Evolutionary conservation across 2,329 filamentous ascomycete genomes (phyloP), one percentile per base, ranked within the genome.

Genomic region (Shiraia bambusicola): DNA sequence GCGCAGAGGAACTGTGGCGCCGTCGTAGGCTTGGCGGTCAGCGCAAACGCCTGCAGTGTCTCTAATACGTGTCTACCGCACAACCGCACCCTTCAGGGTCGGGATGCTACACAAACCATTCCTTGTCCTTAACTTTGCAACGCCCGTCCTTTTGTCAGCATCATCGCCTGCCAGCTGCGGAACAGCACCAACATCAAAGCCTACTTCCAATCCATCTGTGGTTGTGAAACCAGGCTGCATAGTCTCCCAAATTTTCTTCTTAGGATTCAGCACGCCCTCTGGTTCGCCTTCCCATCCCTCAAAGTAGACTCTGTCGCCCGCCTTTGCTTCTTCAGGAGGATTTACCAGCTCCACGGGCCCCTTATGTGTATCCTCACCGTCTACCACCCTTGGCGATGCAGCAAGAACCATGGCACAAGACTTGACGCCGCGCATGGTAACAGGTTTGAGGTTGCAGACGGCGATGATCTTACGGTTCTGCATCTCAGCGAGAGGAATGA

Each of bases 171-270:
- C 83, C 45, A 92, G 75, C 70, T 86, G 82, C 71, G 88, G 85
- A 26, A 95, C 88, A 32, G 76, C 83, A 31, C 73, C 78, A 3
- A 87, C 87, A 61, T 97, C 87, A 66, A 97, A 98, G 0, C 80
- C 90, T 26, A 95, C 92, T 71, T 91, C 87, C 37, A 92, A 76
- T 33, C 70, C 72, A 6, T 86, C 85, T 1, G 86, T 95, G 6
- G 92, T 98, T 22, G 88, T 95, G 74, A 97, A 97, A 0, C 92
- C 93, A 1, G 91, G 90, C 78, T 97, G 92, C 73, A 95, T 88
- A 8, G 80, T 88, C 78, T 98, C 93, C 91, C 92, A 97, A 48
- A 97, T 77, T 84, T 97, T 97, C 84, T 97, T 98, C 85, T 98
- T 98, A 44, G 93, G 93, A 79, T 97, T 98, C 43, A 98, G 79